Conservation (phyloP, 1,284 basidiomycete species). For the Leccinum subrobustum region DNA sequence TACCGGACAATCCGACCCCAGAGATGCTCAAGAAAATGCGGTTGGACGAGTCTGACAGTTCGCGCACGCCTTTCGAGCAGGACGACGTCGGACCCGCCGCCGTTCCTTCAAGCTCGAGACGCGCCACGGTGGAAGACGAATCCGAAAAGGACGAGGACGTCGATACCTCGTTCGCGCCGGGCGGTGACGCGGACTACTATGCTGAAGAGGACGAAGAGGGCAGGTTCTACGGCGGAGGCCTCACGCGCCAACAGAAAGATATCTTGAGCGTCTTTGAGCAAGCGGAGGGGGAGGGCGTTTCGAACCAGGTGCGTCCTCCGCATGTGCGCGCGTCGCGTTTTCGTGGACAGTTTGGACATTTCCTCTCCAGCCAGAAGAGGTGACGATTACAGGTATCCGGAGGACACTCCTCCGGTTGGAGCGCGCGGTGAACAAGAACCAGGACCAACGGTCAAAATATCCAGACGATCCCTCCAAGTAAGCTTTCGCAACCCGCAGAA, state of each 20-base stretch:
- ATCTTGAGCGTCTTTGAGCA: constrained; percentile 88
- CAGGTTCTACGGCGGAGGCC: constrained; percentile 89
- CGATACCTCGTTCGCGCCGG: constrained; percentile 67
- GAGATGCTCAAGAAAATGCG: constrained; percentile 80
- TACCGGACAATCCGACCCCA: constrained; percentile 79
- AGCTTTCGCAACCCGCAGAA: background rate
- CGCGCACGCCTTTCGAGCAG: constrained; percentile 9
- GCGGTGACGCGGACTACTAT: constrained; percentile 87
- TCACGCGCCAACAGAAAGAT: constrained; percentile 88
- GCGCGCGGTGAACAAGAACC: constrained; percentile 88
- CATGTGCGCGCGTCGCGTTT: background rate
- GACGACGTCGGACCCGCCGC: background rate
- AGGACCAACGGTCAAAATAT: constrained; percentile 91
- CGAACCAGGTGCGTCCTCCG: constrained; percentile 62
- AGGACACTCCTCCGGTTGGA: constrained; percentile 83
- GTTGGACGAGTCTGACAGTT: constrained; percentile 41
- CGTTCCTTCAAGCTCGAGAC: constrained; percentile 36
- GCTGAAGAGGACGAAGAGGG: constrained; percentile 90
- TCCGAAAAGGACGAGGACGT: constrained; percentile 48
- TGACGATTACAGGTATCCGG: constrained; percentile 71
- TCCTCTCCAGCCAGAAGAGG: constrained; percentile 52
- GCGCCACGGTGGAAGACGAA: constrained; percentile 57
- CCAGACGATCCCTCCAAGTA: constrained; percentile 89
- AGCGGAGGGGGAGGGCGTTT: constrained; percentile 58
- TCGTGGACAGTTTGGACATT: constrained; percentile 8